These are phyloP conservation scores for Annulohypoxylon truncatum DNA, from an alignment of 2,329 filamentous ascomycete species.

Conservation along the genomic window DNA sequence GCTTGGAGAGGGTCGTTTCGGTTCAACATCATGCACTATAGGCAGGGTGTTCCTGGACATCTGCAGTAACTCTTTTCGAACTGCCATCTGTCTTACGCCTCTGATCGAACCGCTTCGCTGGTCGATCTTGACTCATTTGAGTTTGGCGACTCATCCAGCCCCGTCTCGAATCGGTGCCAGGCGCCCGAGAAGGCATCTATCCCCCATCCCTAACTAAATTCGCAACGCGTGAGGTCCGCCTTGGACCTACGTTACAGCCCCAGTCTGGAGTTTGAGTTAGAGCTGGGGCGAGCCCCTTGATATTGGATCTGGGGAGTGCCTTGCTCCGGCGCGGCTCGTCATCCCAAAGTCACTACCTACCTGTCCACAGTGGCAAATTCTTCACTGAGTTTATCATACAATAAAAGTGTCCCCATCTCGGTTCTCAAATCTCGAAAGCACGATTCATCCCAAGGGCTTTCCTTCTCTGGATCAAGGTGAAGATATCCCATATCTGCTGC, in stretches of 20 bases:
- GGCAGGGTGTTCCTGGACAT: slow-evolving; percentile 40
- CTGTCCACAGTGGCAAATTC: slow-evolving; percentile 40
- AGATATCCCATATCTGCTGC: slow-evolving; percentile 32
- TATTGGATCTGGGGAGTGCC: slow-evolving; percentile 35
- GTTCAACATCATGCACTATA: slow-evolving; percentile 35
- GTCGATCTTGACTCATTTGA: slow-evolving; percentile 43
- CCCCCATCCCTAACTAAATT: slow-evolving; percentile 31
- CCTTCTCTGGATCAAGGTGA: slow-evolving; percentile 36
- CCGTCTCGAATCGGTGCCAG: slow-evolving; percentile 39
- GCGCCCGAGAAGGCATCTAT: slow-evolving; percentile 40
- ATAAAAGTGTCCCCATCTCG: slow-evolving; percentile 42
- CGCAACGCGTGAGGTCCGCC: slow-evolving; percentile 30
- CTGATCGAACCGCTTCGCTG: slow-evolving; percentile 31
- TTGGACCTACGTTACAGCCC: slow-evolving; percentile 40
- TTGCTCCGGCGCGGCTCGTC: slow-evolving; percentile 40
- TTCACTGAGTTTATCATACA: slow-evolving; percentile 31
- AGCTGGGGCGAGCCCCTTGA: slow-evolving; percentile 41
- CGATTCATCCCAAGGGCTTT: slow-evolving; percentile 22
- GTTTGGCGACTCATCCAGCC: slow-evolving; percentile 36
- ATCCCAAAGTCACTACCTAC: slow-evolving; percentile 23
- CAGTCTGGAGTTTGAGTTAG: slow-evolving; percentile 36
- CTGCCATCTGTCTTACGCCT: slow-evolving; percentile 33
- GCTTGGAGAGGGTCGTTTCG: slow-evolving; percentile 23
- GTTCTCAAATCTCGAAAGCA: slow-evolving; percentile 18
- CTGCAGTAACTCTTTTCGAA: slow-evolving; percentile 33